Evolutionary conservation across 2,329 filamentous ascomycete genomes (phyloP), one percentile per base, ranked within the genome.

Genomic region (Diaporthe destruens): DNA sequence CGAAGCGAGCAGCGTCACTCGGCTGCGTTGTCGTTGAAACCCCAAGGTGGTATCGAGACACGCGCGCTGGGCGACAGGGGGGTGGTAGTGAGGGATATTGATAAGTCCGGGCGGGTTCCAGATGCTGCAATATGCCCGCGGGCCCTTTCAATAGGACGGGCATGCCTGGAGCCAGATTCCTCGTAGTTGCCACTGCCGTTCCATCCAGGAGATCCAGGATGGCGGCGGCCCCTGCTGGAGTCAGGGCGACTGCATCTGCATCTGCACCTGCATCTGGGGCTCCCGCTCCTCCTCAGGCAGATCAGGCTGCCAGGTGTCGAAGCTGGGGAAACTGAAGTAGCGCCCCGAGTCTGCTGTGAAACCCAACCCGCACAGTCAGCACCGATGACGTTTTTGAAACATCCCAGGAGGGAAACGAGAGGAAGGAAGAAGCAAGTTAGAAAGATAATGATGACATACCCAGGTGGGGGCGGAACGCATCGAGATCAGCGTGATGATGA

Each of bases 321-420:
- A 93, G 80, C 88, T 92, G 20, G 92, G 92, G 79, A 94, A 94
- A 84, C 91, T 93, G 78, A 92, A 91, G 81, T 94, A 94, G 74
- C 89, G 88, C 71, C 85, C 87, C 77, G 83, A 82, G 66, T 80
- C 80, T 82, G 74, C 32, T 71, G 47, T 57, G 71, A 39, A 70
- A 49, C 25, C 53, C 9, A 49, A 42, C 47, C 75, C 29, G 29
- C 29, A 77, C 66, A 78, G 71, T 71, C 18, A 75, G 53, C 36
- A 54, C 74, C 72, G n/a, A 69, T 76, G 67, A 74, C 61, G 61
- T 53, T 29, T 29, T 29, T 53, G 73, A 57, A 65, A 57, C 34
- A 39, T 20, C 23, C 42, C 59, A 34, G n/a, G 42, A 39, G 36
- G 36, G 12, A 25, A 12, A 25, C 36, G 11, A 29, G 25, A 44